phyloP scores from a whole-genome alignment of 2,329 filamentous ascomycete species.

The Diplodia sapinea region DNA sequence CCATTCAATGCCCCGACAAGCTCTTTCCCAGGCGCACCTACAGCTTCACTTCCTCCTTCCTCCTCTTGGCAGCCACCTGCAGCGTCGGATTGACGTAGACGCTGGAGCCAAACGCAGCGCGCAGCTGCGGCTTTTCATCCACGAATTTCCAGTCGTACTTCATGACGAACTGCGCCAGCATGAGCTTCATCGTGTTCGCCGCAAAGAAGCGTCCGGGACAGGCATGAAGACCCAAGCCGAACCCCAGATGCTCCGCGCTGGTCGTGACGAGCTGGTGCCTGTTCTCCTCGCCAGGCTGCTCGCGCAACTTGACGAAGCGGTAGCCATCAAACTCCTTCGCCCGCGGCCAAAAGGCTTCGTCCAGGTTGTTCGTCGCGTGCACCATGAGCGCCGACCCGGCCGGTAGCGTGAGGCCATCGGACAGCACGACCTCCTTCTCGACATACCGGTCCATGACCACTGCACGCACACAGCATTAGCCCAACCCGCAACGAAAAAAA shows the following conservation, averaged over 20 bases:
- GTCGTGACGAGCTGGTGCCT: conserved; percentile 33
- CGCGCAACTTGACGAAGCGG: conserved; percentile 13
- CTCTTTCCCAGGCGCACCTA: not conserved
- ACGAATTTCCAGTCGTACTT: conserved; percentile 25
- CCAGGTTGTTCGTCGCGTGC: conserved; percentile 11
- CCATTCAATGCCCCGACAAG: not conserved
- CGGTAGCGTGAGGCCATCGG: conserved; percentile 9
- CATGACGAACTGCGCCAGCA: conserved; percentile 35
- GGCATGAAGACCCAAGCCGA: conserved; percentile 42
- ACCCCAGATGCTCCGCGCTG: conserved; percentile 33
- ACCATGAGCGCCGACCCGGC: conserved; percentile 9
- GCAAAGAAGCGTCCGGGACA: conserved; percentile 46
- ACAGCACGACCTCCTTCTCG: not conserved
- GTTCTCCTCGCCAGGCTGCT: conserved; percentile 35
- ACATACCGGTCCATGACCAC: conserved; percentile 21
- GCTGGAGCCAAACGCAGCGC: conserved; percentile 14
- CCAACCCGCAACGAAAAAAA: too few relatives aligned
- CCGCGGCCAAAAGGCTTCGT: not conserved
- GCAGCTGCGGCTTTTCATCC: conserved; percentile 3
- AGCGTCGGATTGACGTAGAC: conserved; percentile 13
- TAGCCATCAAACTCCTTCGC: not conserved
- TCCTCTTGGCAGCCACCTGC: conserved; percentile 2
- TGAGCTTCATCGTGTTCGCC: conserved; percentile 44
- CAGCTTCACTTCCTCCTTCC: not conserved
- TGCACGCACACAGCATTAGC: not conserved